Evolutionary conservation across 495 filamentous ascomycete genomes (phyloP).

Genomic region (Penicillium roqueforti): DNA sequence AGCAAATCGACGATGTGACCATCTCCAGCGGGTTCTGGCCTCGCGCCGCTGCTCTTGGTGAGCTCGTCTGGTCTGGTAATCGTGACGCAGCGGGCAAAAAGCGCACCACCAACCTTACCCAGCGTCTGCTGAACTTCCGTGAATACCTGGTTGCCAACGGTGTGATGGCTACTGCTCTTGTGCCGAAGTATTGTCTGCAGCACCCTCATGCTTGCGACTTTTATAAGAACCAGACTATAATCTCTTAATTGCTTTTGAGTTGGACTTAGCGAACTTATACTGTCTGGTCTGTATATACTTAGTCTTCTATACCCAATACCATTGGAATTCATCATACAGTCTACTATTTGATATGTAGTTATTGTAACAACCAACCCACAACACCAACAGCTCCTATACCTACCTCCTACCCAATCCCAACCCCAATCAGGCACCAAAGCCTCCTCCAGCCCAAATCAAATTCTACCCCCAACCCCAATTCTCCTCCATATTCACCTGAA

Average conservation of each 20-base stretch:
- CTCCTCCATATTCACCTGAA: no score
- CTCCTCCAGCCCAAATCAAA: not conserved
- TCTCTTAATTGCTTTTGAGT: slow-evolving; percentile 15
- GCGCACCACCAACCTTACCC: slow-evolving; percentile 49
- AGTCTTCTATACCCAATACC: slow-evolving; percentile 14
- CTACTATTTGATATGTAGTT: no score
- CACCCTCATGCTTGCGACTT: slow-evolving; percentile 55
- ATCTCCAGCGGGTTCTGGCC: slow-evolving; percentile 51
- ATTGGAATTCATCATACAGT: no score
- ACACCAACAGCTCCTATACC: not conserved
- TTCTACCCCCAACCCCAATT: not conserved
- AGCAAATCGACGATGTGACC: slow-evolving; percentile 52
- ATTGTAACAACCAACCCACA: no score
- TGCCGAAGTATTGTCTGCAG: slow-evolving; percentile 54
- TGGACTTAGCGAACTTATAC: not conserved
- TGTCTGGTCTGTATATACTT: slow-evolving; percentile 2
- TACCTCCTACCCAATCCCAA: not conserved
- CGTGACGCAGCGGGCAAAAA: slow-evolving; percentile 43
- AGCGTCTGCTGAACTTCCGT: slow-evolving; percentile 54
- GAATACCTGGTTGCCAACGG: slow-evolving; percentile 55
- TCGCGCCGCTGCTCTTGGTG: slow-evolving; percentile 51
- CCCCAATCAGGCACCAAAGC: not conserved
- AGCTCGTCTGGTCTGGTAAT: slow-evolving; percentile 54
- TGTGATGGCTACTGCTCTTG: slow-evolving; percentile 42
- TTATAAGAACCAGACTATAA: slow-evolving; percentile 44